Evolutionary conservation across 345 rosid species (phyloP), one percentile per base, ranked within the genome.

Genomic region (Syzygium aqueum): DNA sequence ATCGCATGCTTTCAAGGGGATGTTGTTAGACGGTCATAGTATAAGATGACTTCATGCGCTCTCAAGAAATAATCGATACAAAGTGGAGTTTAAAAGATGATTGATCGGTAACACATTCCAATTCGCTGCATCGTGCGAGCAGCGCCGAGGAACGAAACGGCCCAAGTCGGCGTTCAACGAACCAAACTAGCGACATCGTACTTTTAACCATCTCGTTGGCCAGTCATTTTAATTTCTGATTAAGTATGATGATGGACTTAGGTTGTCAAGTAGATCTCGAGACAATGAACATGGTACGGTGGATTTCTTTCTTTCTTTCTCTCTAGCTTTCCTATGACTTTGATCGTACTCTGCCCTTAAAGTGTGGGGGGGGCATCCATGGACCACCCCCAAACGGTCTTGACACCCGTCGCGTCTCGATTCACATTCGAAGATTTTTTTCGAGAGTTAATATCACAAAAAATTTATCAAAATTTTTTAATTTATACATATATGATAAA

Each of bases 21-120:
- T 16, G 77, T 7, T 5, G 8, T 28, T 14, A 15, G 19, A 63
- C 5, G 0, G 16, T 63, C 37, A 28, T 4, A 1, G 77, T 30
- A 27, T 28, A 3, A 10, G n/a, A 56, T 13, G 27, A 59, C 5
- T 61, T 30, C 19, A 1, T 2, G 2, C 73, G 3, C 33, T 6
- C 19, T n/a, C 3, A n/a, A 7, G 3, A n/a, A 6, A 0, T 3
- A 1, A n/a, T 61, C 33, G 0, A 1, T n/a, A 6, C 1, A 0
- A 0, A 14, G 2, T 13, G 19, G 14, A 61, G 14, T 13, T 0
- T 7, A n/a, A 13, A 3, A 11, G 1, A 2, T 11, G 51, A 59
- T 67, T 2, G 46, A 67, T 67, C 0, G 6, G 4, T 0, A 10
- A 67, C 43, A 8, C 23, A 5, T 30, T 30, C 12, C 22, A 3